A percentile compares a stretch with the other conserved stretches of the same genome.
Evolutionary conservation across 2,329 filamentous ascomycete species (phyloP).

Genomic region (Sarocladium strictum): DNA sequence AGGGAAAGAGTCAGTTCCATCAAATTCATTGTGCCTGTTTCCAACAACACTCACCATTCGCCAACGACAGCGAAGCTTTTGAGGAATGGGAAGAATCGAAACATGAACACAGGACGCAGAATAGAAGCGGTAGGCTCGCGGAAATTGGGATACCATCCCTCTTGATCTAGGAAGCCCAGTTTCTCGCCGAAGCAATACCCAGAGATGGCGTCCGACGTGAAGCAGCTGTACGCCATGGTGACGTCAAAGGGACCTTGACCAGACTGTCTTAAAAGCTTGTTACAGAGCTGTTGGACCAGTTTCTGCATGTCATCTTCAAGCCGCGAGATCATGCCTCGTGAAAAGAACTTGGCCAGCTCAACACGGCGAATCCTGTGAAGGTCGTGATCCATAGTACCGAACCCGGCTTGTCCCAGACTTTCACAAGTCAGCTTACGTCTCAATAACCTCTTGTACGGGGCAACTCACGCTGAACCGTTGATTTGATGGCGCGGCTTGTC

Average conservation of each 20-base stretch:
- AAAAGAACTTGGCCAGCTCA: constrained; percentile 26
- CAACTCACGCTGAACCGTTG: constrained; percentile 9
- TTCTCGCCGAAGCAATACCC: constrained; percentile 31
- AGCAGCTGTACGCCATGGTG: constrained; percentile 28
- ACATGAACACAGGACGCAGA: constrained; percentile 22
- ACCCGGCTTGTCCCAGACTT: constrained; percentile 14
- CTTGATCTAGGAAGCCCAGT: constrained; percentile 26
- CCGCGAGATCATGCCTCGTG: constrained; percentile 20
- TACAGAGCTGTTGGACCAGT: constrained; percentile 20
- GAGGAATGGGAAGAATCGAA: constrained; percentile 14
- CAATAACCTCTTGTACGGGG: neutral
- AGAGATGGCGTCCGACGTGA: constrained; percentile 32
- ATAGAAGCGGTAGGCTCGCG: constrained; percentile 22
- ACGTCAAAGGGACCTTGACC: constrained; percentile 10
- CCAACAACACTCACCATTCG: neutral
- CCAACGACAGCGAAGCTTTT: constrained; percentile 1
- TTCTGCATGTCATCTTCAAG: constrained; percentile 24
- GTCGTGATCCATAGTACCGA: constrained; percentile 21
- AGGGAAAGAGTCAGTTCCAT: neutral
- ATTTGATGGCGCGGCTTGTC: constrained; percentile 12
- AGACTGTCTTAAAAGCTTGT: constrained; percentile 19
- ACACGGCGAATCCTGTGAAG: constrained; percentile 20
- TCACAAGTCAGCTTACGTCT: neutral
- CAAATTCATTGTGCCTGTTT: neutral
- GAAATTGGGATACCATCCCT: constrained; percentile 30